Evolutionary conservation across 2,329 filamentous ascomycete genomes (phyloP).

Genomic region (Hypoxylon sp.): DNA sequence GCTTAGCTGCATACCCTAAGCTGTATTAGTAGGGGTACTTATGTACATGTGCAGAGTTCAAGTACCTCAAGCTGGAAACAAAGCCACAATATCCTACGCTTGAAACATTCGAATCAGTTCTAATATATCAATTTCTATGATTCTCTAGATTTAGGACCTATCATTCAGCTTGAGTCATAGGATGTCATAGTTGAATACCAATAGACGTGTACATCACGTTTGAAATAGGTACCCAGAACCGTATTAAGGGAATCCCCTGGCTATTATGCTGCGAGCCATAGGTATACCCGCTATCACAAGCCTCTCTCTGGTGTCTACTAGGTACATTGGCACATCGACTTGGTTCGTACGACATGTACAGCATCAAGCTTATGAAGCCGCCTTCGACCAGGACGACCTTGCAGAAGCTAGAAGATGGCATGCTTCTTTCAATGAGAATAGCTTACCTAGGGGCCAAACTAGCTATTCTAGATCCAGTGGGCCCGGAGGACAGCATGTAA

Average conservation of each 20-base stretch:
- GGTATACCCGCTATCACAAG: conserved; percentile 1
- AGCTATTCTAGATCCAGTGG: conserved; percentile 72
- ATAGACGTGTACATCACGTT: not conserved
- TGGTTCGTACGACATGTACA: conserved; percentile 40
- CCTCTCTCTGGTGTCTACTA: not conserved
- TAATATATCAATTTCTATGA: not conserved
- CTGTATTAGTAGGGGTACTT: not conserved
- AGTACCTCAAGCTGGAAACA: not conserved
- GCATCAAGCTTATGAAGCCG: conserved; percentile 64
- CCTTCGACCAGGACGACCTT: conserved; percentile 66
- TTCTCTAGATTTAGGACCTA: not conserved
- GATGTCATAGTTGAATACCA: not conserved
- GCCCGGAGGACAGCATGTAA: conserved; percentile 73
- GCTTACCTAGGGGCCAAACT: conserved; percentile 67
- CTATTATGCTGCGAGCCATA: conserved; percentile 30
- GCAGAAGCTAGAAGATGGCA: conserved; percentile 68
- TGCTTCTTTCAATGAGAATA: conserved; percentile 59
- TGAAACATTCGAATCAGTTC: not conserved
- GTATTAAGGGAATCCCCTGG: not conserved
- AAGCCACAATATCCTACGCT: not conserved
- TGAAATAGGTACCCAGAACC: too few species aligned
- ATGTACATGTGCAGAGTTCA: not conserved
- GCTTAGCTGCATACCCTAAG: not conserved
- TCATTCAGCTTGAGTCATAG: not conserved
- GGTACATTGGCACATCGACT: conserved; percentile 8